Base-by-base conservation (phyloP, 176 grass and related monocot species). In the Eleusine coracana region DNA sequence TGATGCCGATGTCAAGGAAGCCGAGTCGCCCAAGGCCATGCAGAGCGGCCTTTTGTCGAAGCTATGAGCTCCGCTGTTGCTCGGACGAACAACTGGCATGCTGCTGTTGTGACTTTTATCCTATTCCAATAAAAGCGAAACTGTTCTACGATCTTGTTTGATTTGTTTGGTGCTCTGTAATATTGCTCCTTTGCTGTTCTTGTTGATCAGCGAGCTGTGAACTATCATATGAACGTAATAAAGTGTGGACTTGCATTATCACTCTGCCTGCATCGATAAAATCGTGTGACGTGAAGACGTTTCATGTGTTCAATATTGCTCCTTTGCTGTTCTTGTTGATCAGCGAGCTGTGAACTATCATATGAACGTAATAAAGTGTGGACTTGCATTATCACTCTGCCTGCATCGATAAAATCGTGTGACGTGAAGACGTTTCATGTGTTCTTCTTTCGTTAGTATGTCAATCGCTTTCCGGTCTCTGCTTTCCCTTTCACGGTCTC, bases 1-100 rank as follows among this genome's bases (percentile, higher is more conserved):
- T 45, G 97, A 96, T 34, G 72, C 80, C 5, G 97, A 94, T 18
- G 65, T 86, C 36, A 99, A 99, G 89, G 97, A 99, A 66, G 86
- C 52, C 44, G 84, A 89, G 17, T 85, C 86, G 21, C 77, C 97
- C 13, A 99, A 99, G 83, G 69, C 84, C 77, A 94, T 91, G 66
- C 91, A 95, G 71, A 99, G 84, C 11, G 70, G 52, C 50, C 91
- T 94, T 73, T 49, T 99, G 54, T 88, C 97, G 27, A 99, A 99
- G 80, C 91, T 99, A 45, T 99, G 85, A 99, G 80, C 74, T 41
- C 65, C 0, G 25, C 15, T 17, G 37, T 38, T 64, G 15, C 7
- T 50, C 14, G 6, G 14, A 46, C 15, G 46, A 44, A 25, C 20
- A 10, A 18, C 17, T 11, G 5, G 14, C 63, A 16, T 37, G 72